Base-by-base conservation (phyloP, 768 basidiomycete species). In the Lanmaoa pseudosensibilis region DNA sequence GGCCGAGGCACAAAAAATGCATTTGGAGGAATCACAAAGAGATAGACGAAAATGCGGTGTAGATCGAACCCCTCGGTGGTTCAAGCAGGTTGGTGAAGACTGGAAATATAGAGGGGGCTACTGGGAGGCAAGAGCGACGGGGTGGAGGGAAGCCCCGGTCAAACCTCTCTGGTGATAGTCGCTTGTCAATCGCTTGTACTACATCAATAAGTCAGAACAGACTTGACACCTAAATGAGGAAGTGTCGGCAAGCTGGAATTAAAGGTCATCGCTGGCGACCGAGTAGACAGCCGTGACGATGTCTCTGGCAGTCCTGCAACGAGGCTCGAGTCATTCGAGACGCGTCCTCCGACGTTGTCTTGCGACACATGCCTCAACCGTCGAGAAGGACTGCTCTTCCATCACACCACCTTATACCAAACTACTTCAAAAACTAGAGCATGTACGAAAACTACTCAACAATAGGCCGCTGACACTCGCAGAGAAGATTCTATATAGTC, bases 401-500 rank as follows among this genome's bases (percentile, higher is more conserved):
- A 91, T 97, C 62, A 94, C 87, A 15, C 96, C 95, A 19, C 92
- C 94, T 13, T 98, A 97, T 73, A 58, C 80, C 2, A 71, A 73
- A 39, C 79, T 98, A 37, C 78, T 90, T 34, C 67, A 80, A 62
- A 94, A 88, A 47, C 82, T 97, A 54, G 77, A 82, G 51, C 74
- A 74, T 50, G 91, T 93, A 51, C 84, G 90, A 43, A 69, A 79
- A 52, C 73, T 90, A 44, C 80, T 98, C 54, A 75, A 79, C 62
- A 78, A 84, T 62, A 79, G 87, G 52, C 95, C 94, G 37, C 76
- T 99, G 52, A 93, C 94, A 3, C 80, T 99, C n/a, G 89, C 95
- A 21, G 97, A 99, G 75, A 99, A 99, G 80, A 95, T 98, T 41
- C 80, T 99, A 32, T 98, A 97, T 75, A 88, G 92, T 65, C 97